Evolutionary conservation across 306 rosid species (phyloP).

Genomic region (Inga laurina): DNA sequence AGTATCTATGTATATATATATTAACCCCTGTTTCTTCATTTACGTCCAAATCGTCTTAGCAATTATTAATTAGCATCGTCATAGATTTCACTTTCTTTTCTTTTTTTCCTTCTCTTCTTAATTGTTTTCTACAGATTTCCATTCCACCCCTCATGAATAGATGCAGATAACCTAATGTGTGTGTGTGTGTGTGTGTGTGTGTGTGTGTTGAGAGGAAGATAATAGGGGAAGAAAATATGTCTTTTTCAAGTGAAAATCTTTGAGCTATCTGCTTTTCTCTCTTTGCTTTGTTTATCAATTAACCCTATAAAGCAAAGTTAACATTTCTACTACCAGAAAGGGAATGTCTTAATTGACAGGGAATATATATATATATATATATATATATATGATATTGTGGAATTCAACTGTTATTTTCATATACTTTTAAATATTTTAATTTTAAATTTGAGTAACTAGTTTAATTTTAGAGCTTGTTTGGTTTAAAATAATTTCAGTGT

Average conservation of each 20-base stretch:
- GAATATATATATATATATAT: not conserved
- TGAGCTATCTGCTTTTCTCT: not conserved
- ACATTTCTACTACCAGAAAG: not conserved
- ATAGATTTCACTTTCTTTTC: slow-evolving; percentile 5
- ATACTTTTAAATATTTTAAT: not conserved
- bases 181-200: too few relatives aligned
- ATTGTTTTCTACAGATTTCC: not conserved
- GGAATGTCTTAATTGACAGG: not conserved
- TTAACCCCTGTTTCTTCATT: slow-evolving; percentile 13
- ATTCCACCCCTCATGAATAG: slow-evolving; percentile 24
- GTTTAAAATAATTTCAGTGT: not conserved
- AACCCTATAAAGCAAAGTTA: not conserved
- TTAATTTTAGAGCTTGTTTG: not conserved
- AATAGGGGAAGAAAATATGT: slow-evolving; percentile 21
- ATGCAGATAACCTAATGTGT: slow-evolving; percentile 28
- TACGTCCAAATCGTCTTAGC: slow-evolving; percentile 25
- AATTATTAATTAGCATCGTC: slow-evolving; percentile 11
- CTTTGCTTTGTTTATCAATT: not conserved
- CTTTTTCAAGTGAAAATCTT: slow-evolving; percentile 29
- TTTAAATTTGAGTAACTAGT: too few relatives aligned
- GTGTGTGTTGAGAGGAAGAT: not conserved
- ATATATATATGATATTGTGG: not conserved
- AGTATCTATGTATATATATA: not conserved
- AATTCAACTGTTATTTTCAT: not conserved
- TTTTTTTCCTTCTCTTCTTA: not conserved